Base-by-base conservation (phyloP, 768 basidiomycete genomes). In the Chalciporus pseudorubinellus region DNA sequence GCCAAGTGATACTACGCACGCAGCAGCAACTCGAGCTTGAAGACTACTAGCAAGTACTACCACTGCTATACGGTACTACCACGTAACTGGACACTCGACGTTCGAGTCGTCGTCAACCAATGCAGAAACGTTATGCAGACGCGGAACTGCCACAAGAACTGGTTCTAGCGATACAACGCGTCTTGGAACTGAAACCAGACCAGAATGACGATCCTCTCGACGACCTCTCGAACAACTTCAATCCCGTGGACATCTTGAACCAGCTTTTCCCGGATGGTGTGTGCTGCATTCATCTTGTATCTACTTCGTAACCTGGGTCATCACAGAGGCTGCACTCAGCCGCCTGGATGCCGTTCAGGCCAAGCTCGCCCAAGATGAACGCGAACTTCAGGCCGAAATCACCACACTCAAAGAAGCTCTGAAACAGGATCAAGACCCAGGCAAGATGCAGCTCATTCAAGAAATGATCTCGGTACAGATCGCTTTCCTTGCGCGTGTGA, bases 381-480 rank as follows among this genome's bases (percentile, higher is more conserved):
- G 75, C 22, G 78, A 82, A 44, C 70, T 95, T 24, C 83, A 87
- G 62, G 71, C 72, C 18, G 90, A 95, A 72, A 86, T 97, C 39
- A 75, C 83, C 46, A 55, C 69, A 10, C 74, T 98, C 48, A 80
- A 85, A 53, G 74, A 70, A 21, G 84, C 91, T 64, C 71, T 98
- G 48, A 77, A 77, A 58, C 72, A 70, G 12, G 88, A 89, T 58
- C 93, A 95, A 67, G 89, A 94, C 70, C 89, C 89, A n/a, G 81
- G 82, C 48, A 78, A 84, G 59, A 94, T 98, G 89, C 84, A 87
- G 48, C 72, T 85, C 46, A 93, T 97, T 28, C 97, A 98, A 68
- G 92, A 92, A 68, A 92, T 97, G 82, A 98, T 99, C 48, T 93
- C 89, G 19, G 95, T 98, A 57, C 51, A 82, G 65, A 11, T 20